Evolutionary conservation across 1,284 basidiomycete species (phyloP).

Genomic region (Papiliotrema fonsecae): DNA sequence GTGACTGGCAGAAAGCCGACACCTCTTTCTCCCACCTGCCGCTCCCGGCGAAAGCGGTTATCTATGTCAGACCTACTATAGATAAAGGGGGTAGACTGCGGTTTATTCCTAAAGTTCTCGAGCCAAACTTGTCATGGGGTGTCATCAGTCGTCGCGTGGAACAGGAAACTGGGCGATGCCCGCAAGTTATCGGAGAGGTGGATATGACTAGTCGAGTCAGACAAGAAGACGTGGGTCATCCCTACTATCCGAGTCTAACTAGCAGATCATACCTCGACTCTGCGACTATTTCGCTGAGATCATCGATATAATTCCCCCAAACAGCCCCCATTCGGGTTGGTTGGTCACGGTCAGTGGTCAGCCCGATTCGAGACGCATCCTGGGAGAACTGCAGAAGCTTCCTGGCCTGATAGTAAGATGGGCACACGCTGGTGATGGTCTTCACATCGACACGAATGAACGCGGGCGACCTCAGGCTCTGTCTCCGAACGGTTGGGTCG

Average conservation of each 20-base stretch:
- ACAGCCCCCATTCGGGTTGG: conserved; percentile 11
- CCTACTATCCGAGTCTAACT: neutral
- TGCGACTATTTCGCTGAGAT: conserved; percentile 31
- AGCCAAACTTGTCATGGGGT: neutral
- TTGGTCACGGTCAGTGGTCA: conserved; percentile 15
- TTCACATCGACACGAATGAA: too few species aligned
- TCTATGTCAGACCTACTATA: neutral
- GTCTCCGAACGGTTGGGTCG: neutral
- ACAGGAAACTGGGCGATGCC: conserved; percentile 8
- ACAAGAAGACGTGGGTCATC: neutral
- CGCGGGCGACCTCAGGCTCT: neutral
- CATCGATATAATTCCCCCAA: conserved; percentile 16
- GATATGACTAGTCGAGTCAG: neutral
- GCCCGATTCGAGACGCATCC: conserved; percentile 14
- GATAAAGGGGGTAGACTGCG: neutral
- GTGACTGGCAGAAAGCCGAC: neutral
- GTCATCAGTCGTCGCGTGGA: neutral
- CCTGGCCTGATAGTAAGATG: conserved; percentile 26
- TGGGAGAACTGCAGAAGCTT: conserved; percentile 14
- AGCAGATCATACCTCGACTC: conserved; percentile 28
- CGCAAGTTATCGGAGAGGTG: conserved; percentile 8
- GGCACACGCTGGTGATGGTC: conserved; percentile 16
- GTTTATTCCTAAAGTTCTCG: conserved; percentile 5
- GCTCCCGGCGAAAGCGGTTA: conserved; percentile 2
- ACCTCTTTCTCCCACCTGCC: neutral